Evolutionary conservation across 768 basidiomycete genomes (phyloP).

Genomic region (Pisolithus sp.): DNA sequence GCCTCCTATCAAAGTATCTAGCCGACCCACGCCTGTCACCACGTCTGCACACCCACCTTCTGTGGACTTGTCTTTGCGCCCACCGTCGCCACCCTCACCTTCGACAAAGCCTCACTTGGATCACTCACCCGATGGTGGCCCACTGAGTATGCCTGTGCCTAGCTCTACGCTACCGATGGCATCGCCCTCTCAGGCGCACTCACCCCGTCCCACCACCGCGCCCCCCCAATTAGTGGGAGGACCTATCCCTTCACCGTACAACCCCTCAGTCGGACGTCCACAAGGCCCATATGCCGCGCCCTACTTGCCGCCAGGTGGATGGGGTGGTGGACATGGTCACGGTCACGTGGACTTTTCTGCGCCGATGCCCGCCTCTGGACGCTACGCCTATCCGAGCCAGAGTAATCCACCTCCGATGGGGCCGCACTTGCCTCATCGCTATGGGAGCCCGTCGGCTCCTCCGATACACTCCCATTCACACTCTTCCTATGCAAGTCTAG

Average conservation of each 20-base stretch:
- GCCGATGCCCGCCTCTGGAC: neutral
- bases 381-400: conserved; percentile 1
- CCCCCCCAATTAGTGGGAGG: neutral
- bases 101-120: neutral
- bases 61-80: conserved; percentile 10
- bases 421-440: neutral
- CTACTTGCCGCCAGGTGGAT: neutral
- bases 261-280: neutral
- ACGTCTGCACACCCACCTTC: conserved; percentile 2
- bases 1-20: neutral
- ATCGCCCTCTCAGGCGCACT: neutral
- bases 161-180: neutral
- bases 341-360: neutral
- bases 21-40: neutral
- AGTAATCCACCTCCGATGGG: neutral
- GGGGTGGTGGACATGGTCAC: neutral
- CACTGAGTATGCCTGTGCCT: neutral
- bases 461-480: neutral
- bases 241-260: neutral
- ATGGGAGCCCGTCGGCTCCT: neutral
- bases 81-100: neutral
- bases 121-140: neutral
- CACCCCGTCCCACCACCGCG: no score
- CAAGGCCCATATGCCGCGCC: neutral
- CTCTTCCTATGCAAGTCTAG: neutral